Evolutionary conservation across 306 rosid genomes (phyloP).

Genomic region (Citrullus colocynthis): DNA sequence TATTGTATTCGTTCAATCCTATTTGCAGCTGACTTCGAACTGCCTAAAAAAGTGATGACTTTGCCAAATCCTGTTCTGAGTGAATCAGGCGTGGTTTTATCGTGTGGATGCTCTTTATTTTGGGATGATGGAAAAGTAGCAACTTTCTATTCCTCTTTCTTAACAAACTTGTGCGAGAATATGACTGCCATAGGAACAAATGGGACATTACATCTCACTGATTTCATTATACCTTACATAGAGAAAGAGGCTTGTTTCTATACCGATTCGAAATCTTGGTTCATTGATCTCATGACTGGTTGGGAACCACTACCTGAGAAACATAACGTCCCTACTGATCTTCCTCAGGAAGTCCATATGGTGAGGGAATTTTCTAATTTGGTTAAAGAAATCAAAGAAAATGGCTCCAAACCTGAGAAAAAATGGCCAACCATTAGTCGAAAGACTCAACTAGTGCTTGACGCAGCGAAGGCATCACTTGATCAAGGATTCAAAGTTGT

Average conservation of each 20-base stretch:
- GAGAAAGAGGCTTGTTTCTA: conserved; percentile 61
- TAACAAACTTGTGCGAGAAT: conserved; percentile 52
- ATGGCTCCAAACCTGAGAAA: conserved; percentile 44
- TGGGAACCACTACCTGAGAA: conserved; percentile 47
- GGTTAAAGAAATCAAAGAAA: conserved; percentile 42
- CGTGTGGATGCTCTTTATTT: conserved; percentile 50
- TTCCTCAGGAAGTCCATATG: conserved; percentile 78
- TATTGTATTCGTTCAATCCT: conserved; percentile 34
- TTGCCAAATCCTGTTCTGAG: conserved; percentile 22
- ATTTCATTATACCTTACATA: conserved; percentile 47
- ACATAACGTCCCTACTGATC: conserved; percentile 34
- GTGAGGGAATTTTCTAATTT: conserved; percentile 54
- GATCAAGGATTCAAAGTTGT: conserved; percentile 47
- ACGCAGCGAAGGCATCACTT: conserved; percentile 70
- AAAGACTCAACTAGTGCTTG: conserved; percentile 79
- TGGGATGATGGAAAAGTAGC: conserved; percentile 83
- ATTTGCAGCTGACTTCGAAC: conserved; percentile 24
- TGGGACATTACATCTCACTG: conserved; percentile 65
- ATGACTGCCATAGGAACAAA: conserved; percentile 56
- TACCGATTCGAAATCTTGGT: conserved; percentile 25
- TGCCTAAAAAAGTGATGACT: conserved; percentile 28
- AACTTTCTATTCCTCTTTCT: conserved; percentile 70
- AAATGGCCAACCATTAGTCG: conserved; percentile 61
- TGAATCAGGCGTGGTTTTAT: conserved; percentile 48
- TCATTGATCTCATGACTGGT: conserved; percentile 37